Evolutionary conservation across 148 eudicot species (phyloP).

Genomic region (Rheum nobile): DNA sequence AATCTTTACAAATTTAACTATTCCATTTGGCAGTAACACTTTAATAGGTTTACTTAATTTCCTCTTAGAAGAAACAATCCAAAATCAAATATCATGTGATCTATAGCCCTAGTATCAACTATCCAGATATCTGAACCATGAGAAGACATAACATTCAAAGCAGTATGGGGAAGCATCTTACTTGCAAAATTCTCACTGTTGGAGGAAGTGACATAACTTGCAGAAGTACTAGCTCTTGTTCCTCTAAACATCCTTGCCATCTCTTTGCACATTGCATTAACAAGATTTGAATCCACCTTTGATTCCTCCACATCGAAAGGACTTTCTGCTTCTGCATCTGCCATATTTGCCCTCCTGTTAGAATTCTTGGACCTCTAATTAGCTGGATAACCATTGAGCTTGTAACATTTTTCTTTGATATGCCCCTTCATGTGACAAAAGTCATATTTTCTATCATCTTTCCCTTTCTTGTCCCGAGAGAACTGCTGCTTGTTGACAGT

Average conservation of each 20-base stretch:
- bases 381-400: neutral
- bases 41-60: too few species aligned
- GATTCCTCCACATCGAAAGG: neutral
- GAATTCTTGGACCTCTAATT: neutral
- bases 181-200: neutral
- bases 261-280: neutral
- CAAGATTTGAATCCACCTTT: neutral
- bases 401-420: neutral
- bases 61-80: too few species aligned
- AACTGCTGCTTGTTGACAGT: too few species aligned
- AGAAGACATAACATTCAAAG: neutral
- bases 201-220: neutral
- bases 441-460: neutral
- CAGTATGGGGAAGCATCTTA: too few species aligned
- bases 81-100: neutral
- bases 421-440: too few species aligned
- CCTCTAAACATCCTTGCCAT: neutral
- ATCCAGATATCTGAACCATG: neutral
- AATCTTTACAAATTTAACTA: neutral
- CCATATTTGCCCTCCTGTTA: neutral
- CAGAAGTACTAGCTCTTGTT: neutral
- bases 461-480: neutral
- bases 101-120: neutral
- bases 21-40: too few species aligned
- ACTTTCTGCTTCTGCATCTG: neutral